phyloP scores from a whole-genome alignment of 2,329 filamentous ascomycete genomes.

The Cladosporium oxysporum region DNA sequence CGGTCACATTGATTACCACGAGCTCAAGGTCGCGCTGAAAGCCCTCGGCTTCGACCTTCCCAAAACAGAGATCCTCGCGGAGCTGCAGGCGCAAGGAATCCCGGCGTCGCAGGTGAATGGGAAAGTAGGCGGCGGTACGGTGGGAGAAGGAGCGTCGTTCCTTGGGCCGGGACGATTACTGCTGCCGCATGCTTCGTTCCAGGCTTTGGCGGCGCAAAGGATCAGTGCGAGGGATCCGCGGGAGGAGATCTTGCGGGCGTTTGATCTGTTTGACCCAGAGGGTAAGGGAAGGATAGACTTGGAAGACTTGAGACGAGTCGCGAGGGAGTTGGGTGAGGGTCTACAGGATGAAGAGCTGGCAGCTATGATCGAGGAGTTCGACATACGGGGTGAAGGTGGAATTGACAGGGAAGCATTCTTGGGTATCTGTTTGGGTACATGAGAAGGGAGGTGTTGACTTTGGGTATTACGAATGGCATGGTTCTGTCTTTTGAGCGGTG shows the following conservation, averaged over 20 bases:
- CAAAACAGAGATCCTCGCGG: conserved; percentile 78
- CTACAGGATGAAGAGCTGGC: conserved; percentile 88
- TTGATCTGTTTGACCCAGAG: conserved; percentile 89
- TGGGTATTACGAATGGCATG: conserved; percentile 1
- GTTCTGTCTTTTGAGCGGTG: background rate
- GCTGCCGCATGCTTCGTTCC: conserved; percentile 71
- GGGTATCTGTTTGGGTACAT: conserved; percentile 60
- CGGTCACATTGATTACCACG: conserved; percentile 92
- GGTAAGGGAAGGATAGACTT: conserved; percentile 89
- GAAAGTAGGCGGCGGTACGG: conserved; percentile 16
- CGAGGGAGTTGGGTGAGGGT: conserved; percentile 87
- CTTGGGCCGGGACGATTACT: conserved; percentile 62
- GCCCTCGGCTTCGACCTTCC: conserved; percentile 91
- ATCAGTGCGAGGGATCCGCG: conserved; percentile 81
- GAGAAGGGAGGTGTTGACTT: background rate
- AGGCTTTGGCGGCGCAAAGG: conserved; percentile 72
- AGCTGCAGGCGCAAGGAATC: conserved; percentile 79
- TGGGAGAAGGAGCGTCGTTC: conserved; percentile 31
- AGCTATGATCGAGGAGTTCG: conserved; percentile 98
- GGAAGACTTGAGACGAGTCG: conserved; percentile 83
- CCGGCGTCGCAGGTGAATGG: conserved; percentile 43
- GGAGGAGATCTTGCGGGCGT: conserved; percentile 89
- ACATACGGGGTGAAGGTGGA: conserved; percentile 86
- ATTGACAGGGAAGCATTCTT: conserved; percentile 66
- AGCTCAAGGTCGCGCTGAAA: conserved; percentile 94